Base-by-base conservation (phyloP, 2,329 filamentous ascomycete species). In the Hansfordia pulvinata region DNA sequence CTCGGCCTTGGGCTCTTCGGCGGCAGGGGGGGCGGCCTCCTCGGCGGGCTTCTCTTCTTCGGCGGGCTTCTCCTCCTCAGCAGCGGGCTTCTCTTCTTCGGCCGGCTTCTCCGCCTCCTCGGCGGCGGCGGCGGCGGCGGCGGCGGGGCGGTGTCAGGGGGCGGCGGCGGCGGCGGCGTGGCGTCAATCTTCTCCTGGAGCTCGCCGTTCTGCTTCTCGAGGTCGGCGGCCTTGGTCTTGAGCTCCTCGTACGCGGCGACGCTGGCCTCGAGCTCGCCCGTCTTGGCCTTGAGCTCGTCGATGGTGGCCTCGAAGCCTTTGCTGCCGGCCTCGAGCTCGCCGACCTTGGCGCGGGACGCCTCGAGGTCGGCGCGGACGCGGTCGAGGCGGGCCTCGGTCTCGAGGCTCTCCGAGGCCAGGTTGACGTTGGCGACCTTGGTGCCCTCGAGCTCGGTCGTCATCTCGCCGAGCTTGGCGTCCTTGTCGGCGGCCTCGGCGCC, bases 231-330 rank as follows among this genome's bases (percentile, higher is more conserved):
- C 14, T 13, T 8, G 13, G 5, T 16, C 23, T 24, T 16, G 14
- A 24, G 23, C 13, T 24, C 23, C 23, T 17, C n/a, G 23, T 20
- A 15, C 5, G 15, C 11, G 12, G 10, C 19, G 17, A 21, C 6
- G 4, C 15, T n/a, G 4, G 10, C 20, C 23, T 50, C 56, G 41
- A 69, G 68, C 0, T 38, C 32, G 1, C 24, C 20, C 33, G 69
- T 71, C 25, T 63, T 39, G 27, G 72, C 56, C 0, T 43, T 43
- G 1, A 17, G 13, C 5, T 4, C 7, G 12, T 8, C 15, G n/a
- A n/a, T 24, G 23, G 9, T 24, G 23, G 4, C 15, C 8, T 14
- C 15, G 14, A 23, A 4, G 5, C 6, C 6, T 5, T 12, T 16
- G 14, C 16, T 9, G 9, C 17, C 23, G 6, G 14, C 10, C 10